These are phyloP conservation scores for Grosmannia huntii DNA, from an alignment of 2,329 filamentous ascomycete genomes.

Conservation along the genomic window DNA sequence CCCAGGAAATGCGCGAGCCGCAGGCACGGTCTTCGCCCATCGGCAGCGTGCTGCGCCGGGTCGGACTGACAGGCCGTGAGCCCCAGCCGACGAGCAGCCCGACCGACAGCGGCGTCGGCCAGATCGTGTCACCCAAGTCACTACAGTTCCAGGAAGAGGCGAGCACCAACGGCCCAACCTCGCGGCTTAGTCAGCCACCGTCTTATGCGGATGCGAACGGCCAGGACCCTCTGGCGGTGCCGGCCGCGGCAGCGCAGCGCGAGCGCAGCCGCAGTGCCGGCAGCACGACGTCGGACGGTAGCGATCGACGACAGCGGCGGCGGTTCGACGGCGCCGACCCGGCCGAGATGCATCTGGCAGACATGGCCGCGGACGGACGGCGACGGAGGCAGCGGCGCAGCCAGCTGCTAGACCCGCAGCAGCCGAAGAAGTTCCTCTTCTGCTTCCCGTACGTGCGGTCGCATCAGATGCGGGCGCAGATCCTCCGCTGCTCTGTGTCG, in stretches of 20 bases:
- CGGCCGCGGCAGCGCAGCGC: slow-evolving; percentile 10
- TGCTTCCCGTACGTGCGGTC: slow-evolving; percentile 46
- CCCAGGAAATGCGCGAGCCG: background rate
- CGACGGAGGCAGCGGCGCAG: slow-evolving; percentile 16
- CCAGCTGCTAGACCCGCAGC: slow-evolving; percentile 4
- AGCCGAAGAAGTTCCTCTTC: slow-evolving; percentile 33
- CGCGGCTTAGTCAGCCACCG: slow-evolving; percentile 9
- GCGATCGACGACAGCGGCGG: slow-evolving; percentile 5
- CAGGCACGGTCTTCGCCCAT: slow-evolving; percentile 5
- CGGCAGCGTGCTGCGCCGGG: slow-evolving; percentile 15
- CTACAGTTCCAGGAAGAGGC: slow-evolving; percentile 21
- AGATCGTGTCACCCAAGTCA: slow-evolving; percentile 30
- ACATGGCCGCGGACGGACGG: slow-evolving; percentile 27
- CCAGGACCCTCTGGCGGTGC: slow-evolving; percentile 6
- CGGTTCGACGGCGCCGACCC: slow-evolving; percentile 30
- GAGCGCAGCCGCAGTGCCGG: background rate
- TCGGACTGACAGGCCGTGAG: slow-evolving; percentile 13
- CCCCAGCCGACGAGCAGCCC: slow-evolving; percentile 16
- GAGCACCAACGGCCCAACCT: slow-evolving; percentile 20
- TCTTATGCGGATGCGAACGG: background rate
- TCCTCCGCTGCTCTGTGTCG: slow-evolving; percentile 51
- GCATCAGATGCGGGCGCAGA: slow-evolving; percentile 37
- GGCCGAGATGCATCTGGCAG: slow-evolving; percentile 33
- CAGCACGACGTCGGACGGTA: background rate
- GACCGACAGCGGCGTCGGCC: slow-evolving; percentile 9